Evolutionary conservation across 768 basidiomycete species (phyloP), one percentile per base, ranked within the genome.

Genomic region (Mrakia hoshinonis): DNA sequence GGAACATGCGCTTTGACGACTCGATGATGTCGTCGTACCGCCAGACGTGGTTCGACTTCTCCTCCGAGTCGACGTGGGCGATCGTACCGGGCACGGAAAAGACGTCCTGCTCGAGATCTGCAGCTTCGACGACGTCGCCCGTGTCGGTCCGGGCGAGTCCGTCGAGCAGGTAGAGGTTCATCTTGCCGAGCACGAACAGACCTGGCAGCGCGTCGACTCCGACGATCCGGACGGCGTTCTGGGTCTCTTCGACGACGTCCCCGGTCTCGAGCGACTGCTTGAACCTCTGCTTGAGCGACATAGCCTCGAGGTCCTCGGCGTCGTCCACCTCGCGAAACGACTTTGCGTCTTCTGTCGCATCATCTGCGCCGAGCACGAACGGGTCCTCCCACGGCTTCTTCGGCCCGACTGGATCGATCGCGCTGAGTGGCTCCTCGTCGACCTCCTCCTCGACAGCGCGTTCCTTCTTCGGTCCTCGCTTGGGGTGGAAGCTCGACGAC

Each of bases 171-270:
- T 96, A 97, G 7, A 96, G 79, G 75, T 93, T 90, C 1, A 86
- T 87, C 55, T 84, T 85, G 15, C 92, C 94, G 20, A 93, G 85
- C 63, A 97, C 93, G 31, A 97, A 82, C 10, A 96, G 82, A 0
- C 94, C 93, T 69, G 92, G 92, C 72, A 88, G 91, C 20, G 91
- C 91, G 79, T 96, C 94, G 4, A 97, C 91, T 0, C 93, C 94
- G 18, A 86, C 87, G 62, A 96, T 86, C 15, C 92, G 85, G 7
- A 91, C 90, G 60, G 94, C 90, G 13, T 93, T 97, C 66, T 84
- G 84, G 9, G 90, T 86, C 18, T 79, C 90, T 74, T 94, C 90
- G 46, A 97, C 90, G 10, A 92, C 85, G 78, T 97, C 93, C 4
- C 91, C 90, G 29, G 90, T 86, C 77, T 93, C 90, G 38, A 31